These are phyloP conservation scores for Talaromyces stipitatus DNA, from an alignment of 495 filamentous ascomycete genomes.

Conservation along the genomic window DNA sequence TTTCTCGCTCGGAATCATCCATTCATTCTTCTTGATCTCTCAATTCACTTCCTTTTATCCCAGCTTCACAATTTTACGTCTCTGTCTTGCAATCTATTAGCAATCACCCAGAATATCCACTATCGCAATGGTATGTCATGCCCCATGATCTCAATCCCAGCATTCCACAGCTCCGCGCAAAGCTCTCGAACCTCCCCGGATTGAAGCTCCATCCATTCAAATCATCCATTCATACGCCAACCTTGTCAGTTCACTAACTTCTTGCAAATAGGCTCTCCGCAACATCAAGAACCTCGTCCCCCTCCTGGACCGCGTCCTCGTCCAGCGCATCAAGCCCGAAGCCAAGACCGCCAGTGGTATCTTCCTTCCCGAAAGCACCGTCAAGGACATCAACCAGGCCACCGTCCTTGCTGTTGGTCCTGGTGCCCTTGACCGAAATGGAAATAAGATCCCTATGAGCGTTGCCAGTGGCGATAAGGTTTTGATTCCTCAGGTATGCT, in stretches of 20 bases:
- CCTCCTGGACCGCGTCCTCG: constrained; percentile 95
- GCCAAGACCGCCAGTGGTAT: constrained; percentile 91
- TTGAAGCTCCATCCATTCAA: not conserved
- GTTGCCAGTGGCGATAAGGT: constrained; percentile 84
- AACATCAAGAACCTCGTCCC: constrained; percentile 93
- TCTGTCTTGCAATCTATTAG: not conserved
- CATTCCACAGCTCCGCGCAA: not conserved
- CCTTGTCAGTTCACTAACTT: not conserved
- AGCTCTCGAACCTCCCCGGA: not conserved
- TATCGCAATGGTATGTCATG: constrained; percentile 4
- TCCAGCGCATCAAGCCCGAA: constrained; percentile 97
- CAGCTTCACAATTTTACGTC: not conserved
- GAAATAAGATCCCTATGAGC: constrained; percentile 73
- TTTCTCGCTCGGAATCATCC: constrained; percentile 28
- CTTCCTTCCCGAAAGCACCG: constrained; percentile 92
- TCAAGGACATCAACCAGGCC: constrained; percentile 98
- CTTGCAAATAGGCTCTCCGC: constrained; percentile 55
- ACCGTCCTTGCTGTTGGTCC: constrained; percentile 93
- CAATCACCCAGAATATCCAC: not conserved
- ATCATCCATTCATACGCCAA: no score
- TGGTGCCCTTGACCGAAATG: constrained; percentile 76
- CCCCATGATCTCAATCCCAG: not conserved
- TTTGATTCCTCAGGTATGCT: constrained; percentile 87
- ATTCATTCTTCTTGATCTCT: not conserved
- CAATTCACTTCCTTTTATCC: not conserved